Evolutionary conservation across 805 yeast species (phyloP), one percentile per base, ranked within the genome.

Genomic region (Candida saitoana): DNA sequence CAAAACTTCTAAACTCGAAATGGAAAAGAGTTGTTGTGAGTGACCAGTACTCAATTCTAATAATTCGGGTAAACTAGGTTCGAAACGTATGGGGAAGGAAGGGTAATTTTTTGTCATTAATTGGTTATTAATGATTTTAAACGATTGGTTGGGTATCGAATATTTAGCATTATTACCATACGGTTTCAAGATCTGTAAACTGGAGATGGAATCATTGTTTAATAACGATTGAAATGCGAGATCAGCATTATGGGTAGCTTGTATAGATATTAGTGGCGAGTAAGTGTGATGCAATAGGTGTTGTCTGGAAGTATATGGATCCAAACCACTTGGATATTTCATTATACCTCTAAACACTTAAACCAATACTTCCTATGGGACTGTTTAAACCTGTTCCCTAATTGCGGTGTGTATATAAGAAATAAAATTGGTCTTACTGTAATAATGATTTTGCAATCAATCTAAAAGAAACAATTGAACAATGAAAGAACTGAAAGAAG

Each of bases 71-170:
- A 69, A 48, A 7, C 66, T 49, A 19, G 68, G 66, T 47, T 68
- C 71, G 51, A 83, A 83, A 37, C 85, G 65, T 24, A 84, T 63
- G 16, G 80, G 78, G 49, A 79, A 79, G 49, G 76, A 75, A 6
- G 76, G 77, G 42, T 74, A 70, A 3, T 62, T 65, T 41, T 69
- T 63, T 15, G 80, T 73, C 31, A 73, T 64, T 34, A 76, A 62
- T 53, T 75, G 82, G 19, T 73, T 68, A 51, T 75, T 80, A 20
- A 75, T 71, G 41, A 77, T 69, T 39, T 69, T 73, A 49, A 74
- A 73, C 19, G 68, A 54, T 48, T 69, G 74, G 49, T 58, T 58
- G 18, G 72, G 58, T 4, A 57, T 50, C 31, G 59, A 55, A 42
- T 76, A 76, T 36, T 65, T 62, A 24, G 77, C 72, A 44, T 61